Percentiles rank a stretch among this genome's conserved stretches.
Conservation (phyloP, 306 rosid species). For the Cercis canadensis region DNA sequence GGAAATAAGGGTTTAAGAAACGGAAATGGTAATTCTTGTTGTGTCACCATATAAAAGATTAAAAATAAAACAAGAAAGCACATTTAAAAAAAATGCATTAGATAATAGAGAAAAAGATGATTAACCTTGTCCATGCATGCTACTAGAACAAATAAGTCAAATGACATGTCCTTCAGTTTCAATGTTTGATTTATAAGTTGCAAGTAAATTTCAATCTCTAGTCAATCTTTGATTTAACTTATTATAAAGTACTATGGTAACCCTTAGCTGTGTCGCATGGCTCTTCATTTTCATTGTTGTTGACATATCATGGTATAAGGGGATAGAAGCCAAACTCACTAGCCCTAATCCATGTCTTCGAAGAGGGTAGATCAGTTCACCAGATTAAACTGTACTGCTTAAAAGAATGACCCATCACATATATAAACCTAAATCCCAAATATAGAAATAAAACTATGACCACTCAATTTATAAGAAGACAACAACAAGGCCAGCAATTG, state of each 20-base stretch:
- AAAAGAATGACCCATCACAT: slow-evolving; percentile 3
- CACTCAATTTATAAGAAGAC: neutral
- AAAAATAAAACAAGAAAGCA: too few relatives aligned
- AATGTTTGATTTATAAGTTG: neutral
- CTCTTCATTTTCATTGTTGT: too few relatives aligned
- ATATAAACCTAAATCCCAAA: neutral
- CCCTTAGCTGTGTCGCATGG: too few relatives aligned
- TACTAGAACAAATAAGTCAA: neutral
- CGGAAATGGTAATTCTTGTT: too few relatives aligned
- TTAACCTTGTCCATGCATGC: too few relatives aligned
- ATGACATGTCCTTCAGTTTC: slow-evolving; percentile 1
- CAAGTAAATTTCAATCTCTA: slow-evolving; percentile 24
- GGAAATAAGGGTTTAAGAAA: too few relatives aligned
- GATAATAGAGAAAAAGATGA: too few relatives aligned
- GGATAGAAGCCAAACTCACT: too few relatives aligned
- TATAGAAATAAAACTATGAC: neutral
- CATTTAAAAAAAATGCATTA: too few relatives aligned
- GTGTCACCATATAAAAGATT: too few relatives aligned
- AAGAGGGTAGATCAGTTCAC: too few relatives aligned
- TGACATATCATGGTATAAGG: too few relatives aligned
- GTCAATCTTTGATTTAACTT: slow-evolving; percentile 25
- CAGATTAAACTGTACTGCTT: neutral
- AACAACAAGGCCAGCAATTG: neutral
- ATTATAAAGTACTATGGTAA: slow-evolving; percentile 8
- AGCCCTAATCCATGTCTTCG: neutral